Percentiles rank a stretch among this genome's conserved stretches.
Evolutionary conservation across 1,139 yeast genomes (phyloP).

Genomic region (Blastobotrys buckinghamii): DNA sequence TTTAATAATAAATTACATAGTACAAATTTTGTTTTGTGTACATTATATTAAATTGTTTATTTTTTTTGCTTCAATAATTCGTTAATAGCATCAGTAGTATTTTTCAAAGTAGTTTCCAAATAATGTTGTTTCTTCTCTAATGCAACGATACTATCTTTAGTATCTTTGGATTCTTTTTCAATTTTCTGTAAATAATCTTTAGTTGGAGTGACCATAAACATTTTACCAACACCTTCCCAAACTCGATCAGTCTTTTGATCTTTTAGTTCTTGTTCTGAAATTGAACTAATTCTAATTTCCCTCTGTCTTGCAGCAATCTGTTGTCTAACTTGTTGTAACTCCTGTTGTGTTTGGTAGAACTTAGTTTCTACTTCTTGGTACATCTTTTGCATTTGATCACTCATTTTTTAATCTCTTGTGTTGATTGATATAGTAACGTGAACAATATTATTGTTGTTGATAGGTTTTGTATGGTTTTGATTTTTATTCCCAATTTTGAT

Average conservation of each 20-base stretch:
- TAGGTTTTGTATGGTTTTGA: not conserved
- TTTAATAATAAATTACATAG: not conserved
- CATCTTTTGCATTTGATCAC: slow-evolving; percentile 12
- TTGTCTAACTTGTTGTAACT: slow-evolving; percentile 54
- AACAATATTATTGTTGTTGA: not conserved
- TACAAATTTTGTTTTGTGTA: not conserved
- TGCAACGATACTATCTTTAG: slow-evolving; percentile 54
- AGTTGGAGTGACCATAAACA: slow-evolving; percentile 39
- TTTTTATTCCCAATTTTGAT: not conserved
- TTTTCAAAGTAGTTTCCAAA: slow-evolving; percentile 70
- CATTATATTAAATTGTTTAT: not conserved
- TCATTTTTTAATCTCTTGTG: not conserved
- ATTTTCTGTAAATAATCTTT: slow-evolving; percentile 46
- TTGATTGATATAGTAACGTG: too few relatives aligned
- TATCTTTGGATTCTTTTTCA: slow-evolving; percentile 45
- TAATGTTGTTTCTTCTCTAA: slow-evolving; percentile 65
- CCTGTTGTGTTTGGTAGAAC: slow-evolving; percentile 38
- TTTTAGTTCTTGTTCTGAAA: slow-evolving; percentile 51
- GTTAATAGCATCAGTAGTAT: slow-evolving; percentile 59
- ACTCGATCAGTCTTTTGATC: slow-evolving; percentile 43
- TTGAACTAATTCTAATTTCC: slow-evolving; percentile 50
- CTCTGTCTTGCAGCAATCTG: slow-evolving; percentile 55
- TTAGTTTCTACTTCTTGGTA: slow-evolving; percentile 22
- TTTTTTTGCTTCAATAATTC: slow-evolving; percentile 26
- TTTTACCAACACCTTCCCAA: slow-evolving; percentile 84